Percentiles rank a stretch among this genome's conserved stretches.
Conservation (phyloP, 495 filamentous ascomycete genomes). For the Collariella sp. region DNA sequence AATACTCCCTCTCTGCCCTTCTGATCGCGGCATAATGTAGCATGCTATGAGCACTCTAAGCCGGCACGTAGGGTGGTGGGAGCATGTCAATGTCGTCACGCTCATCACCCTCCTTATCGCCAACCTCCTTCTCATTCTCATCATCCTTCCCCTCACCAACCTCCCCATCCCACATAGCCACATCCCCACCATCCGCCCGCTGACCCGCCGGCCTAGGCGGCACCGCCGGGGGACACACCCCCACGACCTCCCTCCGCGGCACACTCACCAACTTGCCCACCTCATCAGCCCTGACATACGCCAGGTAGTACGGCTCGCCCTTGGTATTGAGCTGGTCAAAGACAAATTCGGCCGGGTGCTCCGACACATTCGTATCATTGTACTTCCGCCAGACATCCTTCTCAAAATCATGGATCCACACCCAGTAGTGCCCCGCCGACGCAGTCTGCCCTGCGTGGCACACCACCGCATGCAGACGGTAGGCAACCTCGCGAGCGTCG, state of each 20-base stretch:
- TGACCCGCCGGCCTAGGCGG: neutral
- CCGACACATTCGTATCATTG: constrained; percentile 77
- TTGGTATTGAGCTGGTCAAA: constrained; percentile 52
- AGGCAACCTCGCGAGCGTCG: constrained; percentile 51
- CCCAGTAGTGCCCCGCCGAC: constrained; percentile 84
- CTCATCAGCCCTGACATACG: constrained; percentile 62
- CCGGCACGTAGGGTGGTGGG: neutral
- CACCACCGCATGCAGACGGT: constrained; percentile 85
- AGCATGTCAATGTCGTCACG: neutral
- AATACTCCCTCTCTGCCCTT: too few relatives aligned
- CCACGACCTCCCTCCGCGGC: constrained; percentile 20
- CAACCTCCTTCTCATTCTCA: neutral
- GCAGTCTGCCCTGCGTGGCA: constrained; percentile 62
- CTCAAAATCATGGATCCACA: constrained; percentile 87
- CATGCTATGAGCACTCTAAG: neutral
- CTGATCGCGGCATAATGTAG: too few relatives aligned
- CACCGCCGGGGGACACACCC: neutral
- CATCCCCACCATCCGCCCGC: neutral
- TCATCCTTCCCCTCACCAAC: too few relatives aligned
- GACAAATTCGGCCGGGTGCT: constrained; percentile 50
- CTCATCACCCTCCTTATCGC: neutral
- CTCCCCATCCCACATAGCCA: too few relatives aligned
- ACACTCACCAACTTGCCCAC: constrained; percentile 54
- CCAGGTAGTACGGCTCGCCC: constrained; percentile 81
- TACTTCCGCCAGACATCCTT: constrained; percentile 81